Conservation (phyloP, 495 filamentous ascomycete species). For the Tuber umbilicatum region DNA sequence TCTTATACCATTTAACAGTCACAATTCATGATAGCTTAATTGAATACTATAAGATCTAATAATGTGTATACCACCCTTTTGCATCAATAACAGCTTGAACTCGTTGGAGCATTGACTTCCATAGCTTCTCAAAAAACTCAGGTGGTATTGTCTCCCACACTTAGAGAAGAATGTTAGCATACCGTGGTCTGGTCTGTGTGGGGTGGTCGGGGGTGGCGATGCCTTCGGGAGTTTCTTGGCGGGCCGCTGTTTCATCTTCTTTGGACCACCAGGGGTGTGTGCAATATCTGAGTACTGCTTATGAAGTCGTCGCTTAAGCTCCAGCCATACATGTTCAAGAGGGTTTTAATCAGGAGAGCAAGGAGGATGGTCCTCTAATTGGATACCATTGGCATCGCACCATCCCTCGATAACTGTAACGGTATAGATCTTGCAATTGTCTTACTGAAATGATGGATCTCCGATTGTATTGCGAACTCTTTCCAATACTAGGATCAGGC, state of each 20-base stretch:
- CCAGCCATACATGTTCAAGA: conserved; percentile 40
- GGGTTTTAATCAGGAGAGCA: conserved; percentile 41
- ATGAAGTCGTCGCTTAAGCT: conserved; percentile 25
- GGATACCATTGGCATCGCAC: conserved; percentile 11
- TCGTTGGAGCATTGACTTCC: conserved; percentile 4
- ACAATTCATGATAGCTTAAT: no score
- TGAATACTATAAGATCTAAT: no score
- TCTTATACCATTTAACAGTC: no score
- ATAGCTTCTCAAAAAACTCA: conserved; percentile 21
- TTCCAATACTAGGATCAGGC: not conserved
- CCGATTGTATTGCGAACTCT: no score
- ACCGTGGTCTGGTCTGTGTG: no score
- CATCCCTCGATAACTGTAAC: not conserved
- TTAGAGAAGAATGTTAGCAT: not conserved
- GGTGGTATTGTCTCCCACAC: conserved; percentile 18
- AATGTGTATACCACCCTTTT: no score
- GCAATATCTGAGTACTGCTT: conserved; percentile 15
- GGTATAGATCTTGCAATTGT: conserved; percentile 23
- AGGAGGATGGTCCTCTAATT: conserved; percentile 36
- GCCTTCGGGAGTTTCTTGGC: no score
- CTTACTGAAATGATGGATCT: conserved; percentile 11
- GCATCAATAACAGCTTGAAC: conserved; percentile 14
- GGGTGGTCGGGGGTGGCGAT: no score
- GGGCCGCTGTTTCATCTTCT: not conserved
- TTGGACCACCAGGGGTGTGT: not conserved